Evolutionary conservation across 495 filamentous ascomycete species (phyloP), one percentile per base, ranked within the genome.

Genomic region (Annulohypoxylon moriforme): DNA sequence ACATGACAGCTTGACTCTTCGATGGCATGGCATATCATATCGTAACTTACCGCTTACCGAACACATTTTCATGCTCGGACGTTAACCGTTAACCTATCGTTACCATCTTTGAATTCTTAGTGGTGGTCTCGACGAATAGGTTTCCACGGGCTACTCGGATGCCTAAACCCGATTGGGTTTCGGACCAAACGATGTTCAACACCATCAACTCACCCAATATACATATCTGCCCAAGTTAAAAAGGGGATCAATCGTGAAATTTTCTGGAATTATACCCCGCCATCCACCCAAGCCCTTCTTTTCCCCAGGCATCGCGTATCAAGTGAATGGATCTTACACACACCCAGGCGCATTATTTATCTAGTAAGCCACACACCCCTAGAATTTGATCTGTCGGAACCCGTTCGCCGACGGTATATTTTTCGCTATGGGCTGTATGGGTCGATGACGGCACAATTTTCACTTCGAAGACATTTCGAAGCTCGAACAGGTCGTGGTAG

Each of bases 1-100:
- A 49, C 14, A 14, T 40, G 36, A 40, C 27, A 36, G 33, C 34
- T 38, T 38, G 27, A 52, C 31, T 56, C 52, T 53, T 53, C 64
- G 70, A 64, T 68, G 70, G 11, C 14, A 40, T 40, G 4, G 64
- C 27, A 5, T 33, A 58, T 55, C 58, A 64, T 64, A 58, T 60
- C 42, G 9, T 42, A 18, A 67, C 50, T 57, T 34, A 64, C 38
- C 42, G 36, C 40, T 64, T 52, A 52, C 33, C 60, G 53, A 63
- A 25, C 34, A 64, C 5, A 64, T 2, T 40, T 56, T 18, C 61
- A 57, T 42, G 44, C 55, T 46, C 34, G 24, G 57, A 38, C 46
- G 31, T 60, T 44, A 47, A 58, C 42, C 52, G 20, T 29, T 27
- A 24, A 18, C 24, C 33, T n/a, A 18, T 33, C 55, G 53, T 52